phyloP scores from a whole-genome alignment of 106 monocot species.

The Posidonia australis region DNA sequence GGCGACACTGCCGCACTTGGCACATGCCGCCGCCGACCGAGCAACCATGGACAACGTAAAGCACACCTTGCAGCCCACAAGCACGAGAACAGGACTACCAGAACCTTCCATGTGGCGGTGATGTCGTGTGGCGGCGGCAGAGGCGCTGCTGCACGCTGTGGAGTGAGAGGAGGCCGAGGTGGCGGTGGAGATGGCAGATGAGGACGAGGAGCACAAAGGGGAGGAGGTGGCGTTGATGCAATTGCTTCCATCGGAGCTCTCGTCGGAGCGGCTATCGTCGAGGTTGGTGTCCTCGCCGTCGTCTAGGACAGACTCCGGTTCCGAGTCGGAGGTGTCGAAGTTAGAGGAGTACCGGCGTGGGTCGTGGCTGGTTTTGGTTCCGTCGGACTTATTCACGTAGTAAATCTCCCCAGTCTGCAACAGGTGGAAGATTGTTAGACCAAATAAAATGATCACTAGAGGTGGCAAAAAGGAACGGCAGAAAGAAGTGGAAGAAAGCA shows the following conservation, averaged over 20 bases:
- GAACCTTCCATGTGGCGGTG: too few species aligned
- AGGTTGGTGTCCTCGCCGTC: neutral
- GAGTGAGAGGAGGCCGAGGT: neutral
- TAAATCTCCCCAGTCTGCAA: conserved; percentile 7
- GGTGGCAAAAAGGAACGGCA: neutral
- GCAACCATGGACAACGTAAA: conserved; percentile 5
- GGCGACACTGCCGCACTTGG: conserved; percentile 3
- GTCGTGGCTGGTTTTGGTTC: conserved; percentile 5
- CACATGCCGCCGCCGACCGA: neutral
- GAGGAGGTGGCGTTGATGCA: neutral
- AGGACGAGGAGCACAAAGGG: neutral
- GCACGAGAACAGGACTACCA: neutral
- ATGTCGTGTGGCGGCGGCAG: neutral
- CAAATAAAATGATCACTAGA: neutral
- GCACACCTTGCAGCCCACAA: conserved; percentile 8
- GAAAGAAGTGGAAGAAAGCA: neutral
- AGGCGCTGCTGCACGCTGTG: neutral
- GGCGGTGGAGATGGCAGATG: neutral
- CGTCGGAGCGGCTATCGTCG: neutral
- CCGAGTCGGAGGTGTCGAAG: neutral
- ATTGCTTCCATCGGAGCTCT: neutral
- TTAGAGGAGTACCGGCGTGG: neutral
- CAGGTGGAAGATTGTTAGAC: neutral
- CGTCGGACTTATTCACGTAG: conserved; percentile 5
- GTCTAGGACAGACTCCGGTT: neutral